Evolutionary conservation across 2,329 filamentous ascomycete species (phyloP).

Genomic region (Monilinia laxa): DNA sequence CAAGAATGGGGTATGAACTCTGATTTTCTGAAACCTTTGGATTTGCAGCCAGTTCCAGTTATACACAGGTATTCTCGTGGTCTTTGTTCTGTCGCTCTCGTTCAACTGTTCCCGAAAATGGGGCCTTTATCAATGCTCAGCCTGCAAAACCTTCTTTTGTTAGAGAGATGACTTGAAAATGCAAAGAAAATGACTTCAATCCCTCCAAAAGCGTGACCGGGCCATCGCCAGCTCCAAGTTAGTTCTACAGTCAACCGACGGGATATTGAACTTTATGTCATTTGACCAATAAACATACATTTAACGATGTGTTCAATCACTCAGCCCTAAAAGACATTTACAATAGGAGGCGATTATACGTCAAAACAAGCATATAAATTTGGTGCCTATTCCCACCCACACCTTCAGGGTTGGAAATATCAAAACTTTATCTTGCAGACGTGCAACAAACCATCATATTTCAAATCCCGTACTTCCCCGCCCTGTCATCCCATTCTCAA

Average conservation of each 20-base stretch:
- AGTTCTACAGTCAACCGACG: neutral
- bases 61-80: slow-evolving; percentile 15
- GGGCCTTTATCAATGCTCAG: neutral
- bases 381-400: neutral
- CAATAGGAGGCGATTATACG: neutral
- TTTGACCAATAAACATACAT: neutral
- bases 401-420: neutral
- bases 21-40: neutral
- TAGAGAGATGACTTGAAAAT: neutral
- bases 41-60: neutral
- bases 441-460: slow-evolving; percentile 1
- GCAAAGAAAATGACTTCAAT: neutral
- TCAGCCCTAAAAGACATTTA: neutral
- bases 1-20: slow-evolving; percentile 14
- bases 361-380: neutral
- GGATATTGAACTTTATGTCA: neutral
- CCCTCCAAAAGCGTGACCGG: slow-evolving; percentile 5
- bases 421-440: too few relatives aligned
- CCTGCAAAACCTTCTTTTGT: neutral
- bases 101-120: neutral
- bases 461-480: neutral
- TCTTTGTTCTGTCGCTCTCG: slow-evolving; percentile 1
- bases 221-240: neutral
- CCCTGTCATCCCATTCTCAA: slow-evolving; percentile 10
- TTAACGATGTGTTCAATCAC: neutral